Evolutionary conservation across 768 basidiomycete genomes (phyloP).

Genomic region (Tulasnella calospora): DNA sequence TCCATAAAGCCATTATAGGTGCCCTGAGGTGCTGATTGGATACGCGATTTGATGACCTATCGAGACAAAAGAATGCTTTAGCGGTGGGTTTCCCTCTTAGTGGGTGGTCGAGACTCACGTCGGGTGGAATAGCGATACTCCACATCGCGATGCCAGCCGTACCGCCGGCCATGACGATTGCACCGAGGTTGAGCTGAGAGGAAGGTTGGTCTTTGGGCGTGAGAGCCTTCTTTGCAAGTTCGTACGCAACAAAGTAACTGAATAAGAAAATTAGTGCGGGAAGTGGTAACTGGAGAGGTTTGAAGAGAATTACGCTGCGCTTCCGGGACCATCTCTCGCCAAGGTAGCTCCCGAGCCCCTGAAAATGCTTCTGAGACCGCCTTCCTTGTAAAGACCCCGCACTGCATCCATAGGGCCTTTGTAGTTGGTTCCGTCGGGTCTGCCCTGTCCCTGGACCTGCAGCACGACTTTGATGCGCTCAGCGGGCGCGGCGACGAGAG

Average conservation of each 20-base stretch:
- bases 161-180: constrained; percentile 87
- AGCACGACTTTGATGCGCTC: constrained; percentile 95
- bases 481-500: constrained; percentile 89
- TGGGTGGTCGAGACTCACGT: constrained; percentile 50
- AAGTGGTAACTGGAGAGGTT: background rate
- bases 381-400: constrained; percentile 85
- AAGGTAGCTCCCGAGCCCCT: constrained; percentile 91
- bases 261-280: background rate
- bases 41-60: constrained; percentile 89
- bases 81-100: background rate
- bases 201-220: constrained; percentile 77
- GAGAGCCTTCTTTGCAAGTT: constrained; percentile 81
- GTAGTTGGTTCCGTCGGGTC: constrained; percentile 71
- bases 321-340: constrained; percentile 91
- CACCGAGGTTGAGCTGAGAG: constrained; percentile 74
- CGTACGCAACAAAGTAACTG: constrained; percentile 97
- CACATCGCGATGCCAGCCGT: constrained; percentile 98
- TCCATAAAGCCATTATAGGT: constrained; percentile 95
- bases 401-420: constrained; percentile 90
- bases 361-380: constrained; percentile 86
- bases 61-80: background rate
- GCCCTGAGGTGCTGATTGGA: constrained; percentile 94
- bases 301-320: constrained; percentile 70
- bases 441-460: constrained; percentile 65
- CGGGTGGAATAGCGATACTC: constrained; percentile 93